Evolutionary conservation across 2,329 filamentous ascomycete species (phyloP).

Genomic region (Neofusicoccum kwambonambiense): DNA sequence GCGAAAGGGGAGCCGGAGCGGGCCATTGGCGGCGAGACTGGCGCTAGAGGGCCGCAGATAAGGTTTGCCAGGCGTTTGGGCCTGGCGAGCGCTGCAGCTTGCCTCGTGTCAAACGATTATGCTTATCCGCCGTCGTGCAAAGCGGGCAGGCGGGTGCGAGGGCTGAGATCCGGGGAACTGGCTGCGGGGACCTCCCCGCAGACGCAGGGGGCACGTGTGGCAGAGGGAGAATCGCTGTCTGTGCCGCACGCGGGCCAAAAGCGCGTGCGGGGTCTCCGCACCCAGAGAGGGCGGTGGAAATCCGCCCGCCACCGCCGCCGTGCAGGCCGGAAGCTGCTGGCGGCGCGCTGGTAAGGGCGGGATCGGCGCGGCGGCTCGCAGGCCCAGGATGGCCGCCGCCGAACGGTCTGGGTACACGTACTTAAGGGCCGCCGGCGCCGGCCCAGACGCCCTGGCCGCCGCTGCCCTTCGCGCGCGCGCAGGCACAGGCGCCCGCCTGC

Average conservation of each 20-base stretch:
- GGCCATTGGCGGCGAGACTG: not conserved
- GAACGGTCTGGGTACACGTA: too few species aligned
- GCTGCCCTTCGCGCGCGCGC: too few species aligned
- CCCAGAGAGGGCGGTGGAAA: not conserved
- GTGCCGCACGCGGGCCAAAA: not conserved
- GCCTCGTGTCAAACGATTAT: not conserved
- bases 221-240: not conserved
- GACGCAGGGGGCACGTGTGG: not conserved
- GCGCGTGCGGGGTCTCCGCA: constrained; percentile 9
- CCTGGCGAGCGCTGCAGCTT: not conserved
- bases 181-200: not conserved
- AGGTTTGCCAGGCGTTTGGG: not conserved
- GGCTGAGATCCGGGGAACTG: not conserved
- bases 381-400: too few species aligned
- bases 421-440: too few species aligned
- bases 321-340: not conserved
- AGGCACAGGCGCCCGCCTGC: too few species aligned
- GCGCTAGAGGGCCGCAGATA: not conserved
- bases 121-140: constrained; percentile 3
- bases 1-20: too few species aligned
- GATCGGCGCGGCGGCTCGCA: too few species aligned
- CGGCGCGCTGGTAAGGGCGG: not conserved
- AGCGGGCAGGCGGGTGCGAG: not conserved
- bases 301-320: not conserved
- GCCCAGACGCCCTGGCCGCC: too few species aligned